Evolutionary conservation across 805 yeast species (phyloP), one percentile per base, ranked within the genome.

Genomic region (Zygosaccharomyces kombuchaensis): DNA sequence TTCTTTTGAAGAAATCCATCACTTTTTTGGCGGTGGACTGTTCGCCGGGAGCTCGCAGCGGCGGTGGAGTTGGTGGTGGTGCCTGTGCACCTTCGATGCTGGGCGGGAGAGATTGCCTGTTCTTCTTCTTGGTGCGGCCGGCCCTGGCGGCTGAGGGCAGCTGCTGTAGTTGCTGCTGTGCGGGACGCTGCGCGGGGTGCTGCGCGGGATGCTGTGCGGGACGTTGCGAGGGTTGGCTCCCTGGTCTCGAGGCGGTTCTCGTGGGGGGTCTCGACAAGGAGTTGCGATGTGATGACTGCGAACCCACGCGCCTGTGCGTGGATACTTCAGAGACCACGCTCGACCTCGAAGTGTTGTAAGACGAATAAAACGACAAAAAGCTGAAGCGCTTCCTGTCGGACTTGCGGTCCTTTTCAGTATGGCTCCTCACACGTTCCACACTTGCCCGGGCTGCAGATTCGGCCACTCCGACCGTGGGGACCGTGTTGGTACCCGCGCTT

Each of bases 1-100:
- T 77, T 66, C 90, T 75, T 60, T 82, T 82, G 70, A 84, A 83
- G 62, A 84, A 84, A 62, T 83, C 90, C 75, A 84, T 78, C 8
- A 84, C 89, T 56, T 80, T 80, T 59, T 81, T 79, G 4, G 93
- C 88, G 2, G 93, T 83, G 39, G 89, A 81, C 16, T 81, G 79
- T 54, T 81, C 52, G n/a, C 45, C 87, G 54, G 76, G 79, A 44
- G 56, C 61, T 17, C 55, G 47, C 43, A 55, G 60, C 36, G 44
- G 50, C 19, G 35, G 36, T 17, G 38, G 48, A 13, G 40, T 10
- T 12, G 38, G 30, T 23, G 17, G 32, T 3, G 32, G 32, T 29
- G 32, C 13, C 32, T 29, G 32, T 13, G 32, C 16, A 13, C 32
- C 16, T 29, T 29, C 32, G 32, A n/a, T n/a, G 32, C 32, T 29